Conservation (phyloP, 192 early-diverging fungal genomes). For the Spizellomyces sp. region DNA sequence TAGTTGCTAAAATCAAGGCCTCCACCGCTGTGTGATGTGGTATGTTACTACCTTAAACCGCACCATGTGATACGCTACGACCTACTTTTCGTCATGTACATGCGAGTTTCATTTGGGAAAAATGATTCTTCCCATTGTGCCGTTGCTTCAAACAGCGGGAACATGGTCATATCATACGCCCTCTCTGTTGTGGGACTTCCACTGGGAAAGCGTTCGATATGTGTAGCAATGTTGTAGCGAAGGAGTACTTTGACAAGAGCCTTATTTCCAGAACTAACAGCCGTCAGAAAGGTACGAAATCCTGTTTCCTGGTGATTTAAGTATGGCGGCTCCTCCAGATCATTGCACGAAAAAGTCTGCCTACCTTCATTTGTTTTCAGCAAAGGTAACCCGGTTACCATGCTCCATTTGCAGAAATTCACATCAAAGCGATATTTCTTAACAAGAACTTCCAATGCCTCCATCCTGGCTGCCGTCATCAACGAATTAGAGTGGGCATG, state of each 20-base stretch:
- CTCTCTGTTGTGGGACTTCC: not conserved
- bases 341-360: not conserved
- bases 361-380: conserved; percentile 18
- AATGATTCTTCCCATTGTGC: conserved; percentile 10
- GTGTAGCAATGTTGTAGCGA: conserved; percentile 22
- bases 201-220: conserved; percentile 2
- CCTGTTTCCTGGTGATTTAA: not conserved
- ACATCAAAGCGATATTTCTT: conserved; percentile 22
- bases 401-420: conserved; percentile 29
- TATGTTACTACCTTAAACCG: not conserved
- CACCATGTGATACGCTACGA: not conserved
- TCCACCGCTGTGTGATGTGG: not conserved
- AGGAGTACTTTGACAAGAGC: conserved; percentile 16
- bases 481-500: not conserved
- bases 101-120: conserved; percentile 14
- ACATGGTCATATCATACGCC: conserved; percentile 1
- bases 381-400: conserved; percentile 3
- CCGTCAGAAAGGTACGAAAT: conserved; percentile 19
- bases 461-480: not conserved
- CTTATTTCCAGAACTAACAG: conserved; percentile 1
- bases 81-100: conserved; percentile 13
- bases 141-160: not conserved
- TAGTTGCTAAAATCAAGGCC: conserved; percentile 10
- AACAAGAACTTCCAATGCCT: conserved; percentile 4
- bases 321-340: not conserved